Evolutionary conservation across 345 rosid genomes (phyloP).

Genomic region (Anacardium occidentale): DNA sequence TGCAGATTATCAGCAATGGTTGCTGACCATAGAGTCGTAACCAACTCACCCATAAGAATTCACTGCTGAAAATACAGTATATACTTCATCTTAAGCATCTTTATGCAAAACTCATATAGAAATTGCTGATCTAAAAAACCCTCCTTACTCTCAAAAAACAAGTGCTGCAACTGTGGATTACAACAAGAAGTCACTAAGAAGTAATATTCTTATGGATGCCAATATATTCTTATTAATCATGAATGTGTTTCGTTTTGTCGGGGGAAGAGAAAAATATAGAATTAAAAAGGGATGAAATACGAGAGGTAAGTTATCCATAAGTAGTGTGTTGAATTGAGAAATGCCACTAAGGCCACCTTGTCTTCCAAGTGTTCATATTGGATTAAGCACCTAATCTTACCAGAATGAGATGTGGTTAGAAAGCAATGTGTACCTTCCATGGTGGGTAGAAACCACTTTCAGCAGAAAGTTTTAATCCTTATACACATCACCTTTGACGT

Average conservation of each 20-base stretch:
- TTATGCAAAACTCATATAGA: too few species aligned
- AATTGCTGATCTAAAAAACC: too few species aligned
- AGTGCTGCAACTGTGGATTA: conserved; percentile 6
- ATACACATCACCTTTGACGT: conserved; percentile 24
- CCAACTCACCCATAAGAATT: not conserved
- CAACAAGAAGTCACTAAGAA: conserved; percentile 11
- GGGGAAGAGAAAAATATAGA: not conserved
- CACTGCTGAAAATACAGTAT: not conserved
- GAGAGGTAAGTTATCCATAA: conserved; percentile 5
- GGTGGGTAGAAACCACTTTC: conserved; percentile 27
- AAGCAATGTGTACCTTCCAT: conserved; percentile 20
- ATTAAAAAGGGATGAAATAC: conserved; percentile 1
- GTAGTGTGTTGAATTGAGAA: conserved; percentile 19
- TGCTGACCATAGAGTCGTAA: conserved; percentile 26
- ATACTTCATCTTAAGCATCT: not conserved
- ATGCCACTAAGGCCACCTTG: conserved; percentile 32
- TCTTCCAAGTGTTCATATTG: conserved; percentile 26
- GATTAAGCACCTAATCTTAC: conserved; percentile 35
- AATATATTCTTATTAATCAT: conserved; percentile 11
- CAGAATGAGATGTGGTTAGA: conserved; percentile 29
- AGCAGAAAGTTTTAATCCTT: not conserved
- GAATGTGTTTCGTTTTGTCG: conserved; percentile 7
- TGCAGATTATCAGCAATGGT: conserved; percentile 27
- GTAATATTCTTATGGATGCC: conserved; percentile 5
- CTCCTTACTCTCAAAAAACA: too few species aligned